These are phyloP conservation scores for Westerdykella ornata DNA, from an alignment of 2,329 filamentous ascomycete species.

Conservation along the genomic window DNA sequence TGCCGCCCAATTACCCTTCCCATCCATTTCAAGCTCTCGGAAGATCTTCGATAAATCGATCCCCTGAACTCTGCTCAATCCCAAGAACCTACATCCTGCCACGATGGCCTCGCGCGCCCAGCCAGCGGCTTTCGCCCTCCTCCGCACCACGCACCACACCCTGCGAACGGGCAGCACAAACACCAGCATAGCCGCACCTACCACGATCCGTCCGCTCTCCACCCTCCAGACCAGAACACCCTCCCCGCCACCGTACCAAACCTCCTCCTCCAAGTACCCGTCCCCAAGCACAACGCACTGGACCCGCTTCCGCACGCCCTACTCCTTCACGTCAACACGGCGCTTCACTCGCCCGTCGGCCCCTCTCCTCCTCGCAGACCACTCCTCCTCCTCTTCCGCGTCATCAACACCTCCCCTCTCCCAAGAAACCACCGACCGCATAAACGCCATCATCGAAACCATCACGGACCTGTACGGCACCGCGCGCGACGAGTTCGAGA, in stretches of 20 bases:
- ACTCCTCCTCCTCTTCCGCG: slow-evolving; percentile 8
- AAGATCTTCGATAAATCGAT: no score
- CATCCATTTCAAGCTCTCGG: not conserved
- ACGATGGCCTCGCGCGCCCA: slow-evolving; percentile 20
- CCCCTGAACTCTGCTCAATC: no score
- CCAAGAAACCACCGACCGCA: slow-evolving; percentile 16
- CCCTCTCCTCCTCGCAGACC: slow-evolving; percentile 3
- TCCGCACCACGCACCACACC: slow-evolving; percentile 20
- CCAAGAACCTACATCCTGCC: no score
- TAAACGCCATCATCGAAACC: slow-evolving; percentile 30
- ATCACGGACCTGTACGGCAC: slow-evolving; percentile 35
- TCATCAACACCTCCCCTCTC: slow-evolving; percentile 6
- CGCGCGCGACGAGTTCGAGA: slow-evolving; percentile 43
- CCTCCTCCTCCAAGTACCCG: slow-evolving; percentile 19
- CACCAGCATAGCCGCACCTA: slow-evolving; percentile 9
- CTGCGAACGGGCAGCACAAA: slow-evolving; percentile 15
- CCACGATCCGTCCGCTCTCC: slow-evolving; percentile 13
- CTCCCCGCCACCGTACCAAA: slow-evolving; percentile 1
- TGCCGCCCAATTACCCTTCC: not conserved
- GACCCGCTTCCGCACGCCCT: slow-evolving; percentile 30
- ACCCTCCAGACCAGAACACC: slow-evolving; percentile 9
- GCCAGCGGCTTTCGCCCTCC: slow-evolving; percentile 13
- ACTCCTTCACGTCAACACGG: slow-evolving; percentile 27
- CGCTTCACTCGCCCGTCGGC: slow-evolving; percentile 19
- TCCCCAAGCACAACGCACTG: slow-evolving; percentile 21